These are phyloP conservation scores for Solanum sitiens DNA, from an alignment of 257 asterid genomes.

Conservation along the genomic window DNA sequence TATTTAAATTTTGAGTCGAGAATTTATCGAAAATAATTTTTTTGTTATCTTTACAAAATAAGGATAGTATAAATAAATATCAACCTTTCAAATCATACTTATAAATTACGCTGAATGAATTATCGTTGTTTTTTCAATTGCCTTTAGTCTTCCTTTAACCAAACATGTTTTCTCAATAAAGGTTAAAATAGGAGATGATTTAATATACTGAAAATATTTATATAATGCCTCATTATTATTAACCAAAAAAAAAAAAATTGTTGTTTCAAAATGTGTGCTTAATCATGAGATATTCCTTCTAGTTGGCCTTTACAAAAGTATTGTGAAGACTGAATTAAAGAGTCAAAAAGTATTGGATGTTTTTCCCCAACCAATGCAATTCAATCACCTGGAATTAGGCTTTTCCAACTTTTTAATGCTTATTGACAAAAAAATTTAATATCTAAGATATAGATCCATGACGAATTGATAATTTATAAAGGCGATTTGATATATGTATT, in stretches of 20 bases:
- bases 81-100: fast-evolving
- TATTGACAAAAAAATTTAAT: not conserved
- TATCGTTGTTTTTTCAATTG: not conserved
- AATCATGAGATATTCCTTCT: not conserved
- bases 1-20: not conserved
- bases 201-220: not conserved
- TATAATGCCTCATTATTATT: not conserved
- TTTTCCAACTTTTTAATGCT: conserved; percentile 7
- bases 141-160: not conserved
- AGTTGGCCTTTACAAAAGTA: not conserved
- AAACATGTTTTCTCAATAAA: not conserved
- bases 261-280: not conserved
- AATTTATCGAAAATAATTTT: not conserved
- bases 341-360: conserved; percentile 24
- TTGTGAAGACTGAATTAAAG: not conserved
- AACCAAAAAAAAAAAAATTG: not conserved
- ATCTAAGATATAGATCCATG: not conserved
- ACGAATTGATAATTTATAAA: not conserved
- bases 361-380: not conserved
- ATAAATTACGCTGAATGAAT: no score
- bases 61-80: no score
- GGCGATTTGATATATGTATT: not conserved
- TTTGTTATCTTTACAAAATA: not conserved
- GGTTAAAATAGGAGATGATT: not conserved
- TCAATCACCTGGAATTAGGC: conserved; percentile 40